Base-by-base conservation (phyloP, 148 eudicot species). In the Euryodendron excelsum region DNA sequence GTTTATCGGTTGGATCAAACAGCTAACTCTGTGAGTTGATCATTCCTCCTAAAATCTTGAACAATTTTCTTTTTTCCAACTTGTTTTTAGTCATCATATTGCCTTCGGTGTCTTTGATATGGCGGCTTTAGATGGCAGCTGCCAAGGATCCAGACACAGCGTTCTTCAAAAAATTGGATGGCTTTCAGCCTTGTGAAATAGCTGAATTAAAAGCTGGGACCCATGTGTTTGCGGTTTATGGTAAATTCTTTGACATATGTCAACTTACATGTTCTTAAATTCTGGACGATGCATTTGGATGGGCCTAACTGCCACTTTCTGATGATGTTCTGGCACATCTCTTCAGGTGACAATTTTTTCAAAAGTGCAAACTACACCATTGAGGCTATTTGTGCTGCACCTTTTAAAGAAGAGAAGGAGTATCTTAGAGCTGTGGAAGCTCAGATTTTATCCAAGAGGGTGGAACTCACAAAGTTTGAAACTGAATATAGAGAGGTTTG, bases 141-240 rank as follows among this genome's bases (percentile, higher is more conserved):
- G 87, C 90, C 33, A 96, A 93, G 85, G 98, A 96, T 87, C 92
- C 97, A 76, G 99, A 96, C 82, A 82, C 92, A 45, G 91, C 98
- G 69, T 91, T 96, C 84, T 96, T 96, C 68, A 96, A 88, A 80
- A 96, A 89, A 80, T 85, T 93, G 79, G 98, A 91, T 79, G 97
- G 97, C 23, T 93, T 96, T 84, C 96, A 91, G 82, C 97, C 93
- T 41, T 96, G 98, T 87, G 99, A 93, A 85, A 80, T 96, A 37
- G 89, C 84, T 62, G 97, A 91, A 73, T 75, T 96, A 69, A 93
- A 93, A 90, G 86, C 98, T 37, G 99, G 99, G 68, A 87, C 84
- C 67, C 99, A 96, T 81, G 86, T 88, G 25, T 96, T 96, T 87
- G 99, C 98, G 58, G 92, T 96, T 85, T 96, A 96, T 83, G 99